Evolutionary conservation across 2,329 filamentous ascomycete genomes (phyloP).

Genomic region (Neofusicoccum ribis): DNA sequence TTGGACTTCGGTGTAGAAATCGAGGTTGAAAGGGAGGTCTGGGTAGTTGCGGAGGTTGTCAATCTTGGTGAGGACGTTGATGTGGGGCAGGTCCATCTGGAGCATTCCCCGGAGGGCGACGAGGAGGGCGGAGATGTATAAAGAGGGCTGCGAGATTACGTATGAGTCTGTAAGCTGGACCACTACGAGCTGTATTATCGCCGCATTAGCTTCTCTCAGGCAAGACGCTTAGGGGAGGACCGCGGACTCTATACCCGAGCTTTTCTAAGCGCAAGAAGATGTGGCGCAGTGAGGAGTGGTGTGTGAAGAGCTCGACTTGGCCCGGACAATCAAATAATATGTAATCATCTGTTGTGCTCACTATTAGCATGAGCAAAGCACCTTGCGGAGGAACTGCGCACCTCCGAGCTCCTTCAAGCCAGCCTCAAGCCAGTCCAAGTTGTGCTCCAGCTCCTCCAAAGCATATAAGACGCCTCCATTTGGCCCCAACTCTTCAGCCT

Average conservation of each 20-base stretch:
- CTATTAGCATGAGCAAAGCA: constrained; percentile 10
- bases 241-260: constrained; percentile 80
- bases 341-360: constrained; percentile 69
- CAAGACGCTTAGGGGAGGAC: constrained; percentile 20
- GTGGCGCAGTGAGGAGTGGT: constrained; percentile 87
- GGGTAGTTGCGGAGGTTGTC: constrained; percentile 88
- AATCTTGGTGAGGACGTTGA: constrained; percentile 97
- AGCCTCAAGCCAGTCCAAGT: constrained; percentile 87
- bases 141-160: constrained; percentile 85
- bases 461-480: constrained; percentile 93
- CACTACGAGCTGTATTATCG: constrained; percentile 74
- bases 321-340: constrained; percentile 94
- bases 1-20: constrained; percentile 97
- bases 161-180: constrained; percentile 94
- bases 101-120: constrained; percentile 95
- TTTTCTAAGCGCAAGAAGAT: constrained; percentile 91
- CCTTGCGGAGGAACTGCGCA: constrained; percentile 33
- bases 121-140: constrained; percentile 92
- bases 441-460: constrained; percentile 90
- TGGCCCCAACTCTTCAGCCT: constrained; percentile 82
- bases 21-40: constrained; percentile 88
- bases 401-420: constrained; percentile 73
- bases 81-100: constrained; percentile 92
- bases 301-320: constrained; percentile 95
- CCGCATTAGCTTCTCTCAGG: constrained; percentile 27